A percentile compares a stretch with the other conserved stretches of the same genome.
Conservation (phyloP, 257 asterid species). For the Plantago major region DNA sequence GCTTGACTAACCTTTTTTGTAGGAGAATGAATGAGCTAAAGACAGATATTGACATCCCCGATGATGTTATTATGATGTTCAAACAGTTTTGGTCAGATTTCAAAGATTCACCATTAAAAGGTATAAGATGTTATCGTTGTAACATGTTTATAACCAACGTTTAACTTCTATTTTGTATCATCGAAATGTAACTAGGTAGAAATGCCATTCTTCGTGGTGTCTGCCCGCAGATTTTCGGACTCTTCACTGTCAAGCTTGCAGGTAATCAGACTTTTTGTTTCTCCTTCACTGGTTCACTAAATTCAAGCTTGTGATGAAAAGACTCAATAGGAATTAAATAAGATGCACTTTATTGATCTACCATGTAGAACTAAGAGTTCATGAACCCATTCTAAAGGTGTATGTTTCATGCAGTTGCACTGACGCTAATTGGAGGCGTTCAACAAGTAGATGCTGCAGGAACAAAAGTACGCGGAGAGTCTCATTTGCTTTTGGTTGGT, state of each 20-base stretch:
- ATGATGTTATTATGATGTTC: constrained; percentile 56
- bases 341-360: constrained; percentile 3
- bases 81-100: constrained; percentile 82
- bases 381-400: constrained; percentile 18
- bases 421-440: constrained; percentile 93
- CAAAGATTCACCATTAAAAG: constrained; percentile 70
- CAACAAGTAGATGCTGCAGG: constrained; percentile 96
- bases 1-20: constrained; percentile 14
- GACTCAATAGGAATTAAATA: background rate
- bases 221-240: constrained; percentile 97
- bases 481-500: constrained; percentile 97
- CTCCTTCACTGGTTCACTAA: constrained; percentile 13
- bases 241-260: constrained; percentile 97
- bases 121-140: constrained; percentile 28
- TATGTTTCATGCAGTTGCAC: constrained; percentile 56
- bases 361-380: background rate
- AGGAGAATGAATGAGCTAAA: constrained; percentile 87
- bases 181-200: constrained; percentile 55
- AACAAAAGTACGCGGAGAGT: constrained; percentile 93
- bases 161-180: constrained; percentile 10
- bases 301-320: background rate
- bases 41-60: constrained; percentile 75
- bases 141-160: background rate
- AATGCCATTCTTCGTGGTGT: constrained; percentile 83
- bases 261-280: constrained; percentile 39